Evolutionary conservation across 2,329 filamentous ascomycete species (phyloP).

Genomic region (Magnaporthiopsis rhizophila): DNA sequence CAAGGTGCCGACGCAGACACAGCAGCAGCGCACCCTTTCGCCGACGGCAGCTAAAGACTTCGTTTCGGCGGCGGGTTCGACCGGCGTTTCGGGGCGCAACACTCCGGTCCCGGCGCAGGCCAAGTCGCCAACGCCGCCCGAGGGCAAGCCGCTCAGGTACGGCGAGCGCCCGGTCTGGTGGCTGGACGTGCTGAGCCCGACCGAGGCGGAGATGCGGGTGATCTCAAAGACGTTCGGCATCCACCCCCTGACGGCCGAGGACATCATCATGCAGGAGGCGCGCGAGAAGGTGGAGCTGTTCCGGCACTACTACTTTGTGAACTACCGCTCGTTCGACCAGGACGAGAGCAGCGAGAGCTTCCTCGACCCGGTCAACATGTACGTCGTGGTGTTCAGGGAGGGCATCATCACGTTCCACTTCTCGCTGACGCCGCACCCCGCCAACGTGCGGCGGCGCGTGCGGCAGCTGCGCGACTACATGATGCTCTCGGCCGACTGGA

Average conservation of each 20-base stretch:
- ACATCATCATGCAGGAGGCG: constrained; percentile 95
- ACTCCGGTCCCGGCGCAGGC: constrained; percentile 18
- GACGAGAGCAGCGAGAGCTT: constrained; percentile 84
- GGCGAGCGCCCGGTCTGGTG: constrained; percentile 92
- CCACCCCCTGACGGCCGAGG: constrained; percentile 88
- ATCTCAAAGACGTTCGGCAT: constrained; percentile 90
- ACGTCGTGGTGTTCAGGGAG: constrained; percentile 92
- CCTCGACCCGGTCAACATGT: constrained; percentile 93
- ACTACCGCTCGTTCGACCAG: constrained; percentile 96
- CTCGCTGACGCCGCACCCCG: constrained; percentile 89
- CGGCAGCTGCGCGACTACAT: constrained; percentile 91
- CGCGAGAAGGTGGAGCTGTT: constrained; percentile 98
- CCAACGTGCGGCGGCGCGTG: constrained; percentile 89
- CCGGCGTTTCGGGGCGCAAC: background rate
- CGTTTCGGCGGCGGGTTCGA: background rate
- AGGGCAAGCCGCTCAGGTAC: constrained; percentile 36
- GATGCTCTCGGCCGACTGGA: constrained; percentile 91
- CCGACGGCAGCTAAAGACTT: background rate
- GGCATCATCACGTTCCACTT: constrained; percentile 96
- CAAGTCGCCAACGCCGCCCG: constrained; percentile 13
- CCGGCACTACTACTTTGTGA: constrained; percentile 96
- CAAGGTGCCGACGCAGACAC: background rate
- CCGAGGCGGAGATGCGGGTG: constrained; percentile 91
- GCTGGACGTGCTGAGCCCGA: constrained; percentile 87
- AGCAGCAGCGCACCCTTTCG: background rate